Evolutionary conservation across 2,329 filamentous ascomycete species (phyloP).

Genomic region (Apiospora malaysiana): DNA sequence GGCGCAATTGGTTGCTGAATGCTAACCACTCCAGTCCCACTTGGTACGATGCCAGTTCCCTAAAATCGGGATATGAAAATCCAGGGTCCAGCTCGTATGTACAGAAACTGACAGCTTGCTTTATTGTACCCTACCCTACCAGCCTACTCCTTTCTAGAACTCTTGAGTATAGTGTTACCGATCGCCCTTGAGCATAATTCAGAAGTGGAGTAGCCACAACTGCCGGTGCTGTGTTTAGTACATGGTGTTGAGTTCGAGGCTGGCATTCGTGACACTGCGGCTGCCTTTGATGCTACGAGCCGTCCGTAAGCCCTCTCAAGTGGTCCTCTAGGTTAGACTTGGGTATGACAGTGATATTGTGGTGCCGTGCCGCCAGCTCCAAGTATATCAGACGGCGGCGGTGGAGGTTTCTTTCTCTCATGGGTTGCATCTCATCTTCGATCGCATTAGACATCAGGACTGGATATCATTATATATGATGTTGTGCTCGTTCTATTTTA

Average conservation of each 20-base stretch:
- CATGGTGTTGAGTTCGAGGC: neutral
- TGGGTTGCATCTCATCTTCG: neutral
- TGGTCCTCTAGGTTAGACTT: neutral
- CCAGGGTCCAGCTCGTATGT: slow-evolving; percentile 4
- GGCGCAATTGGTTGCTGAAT: neutral
- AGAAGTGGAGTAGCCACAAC: neutral
- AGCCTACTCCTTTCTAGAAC: neutral
- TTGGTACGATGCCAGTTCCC: slow-evolving; percentile 8
- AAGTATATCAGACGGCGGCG: neutral
- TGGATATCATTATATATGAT: neutral
- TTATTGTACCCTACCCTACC: no score
- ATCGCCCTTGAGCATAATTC: neutral
- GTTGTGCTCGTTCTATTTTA: no score
- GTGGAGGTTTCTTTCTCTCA: neutral
- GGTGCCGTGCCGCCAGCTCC: neutral
- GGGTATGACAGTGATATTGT: neutral
- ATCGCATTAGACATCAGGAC: neutral
- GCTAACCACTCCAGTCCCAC: slow-evolving; percentile 3
- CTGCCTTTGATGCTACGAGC: neutral
- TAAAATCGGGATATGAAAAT: slow-evolving; percentile 8
- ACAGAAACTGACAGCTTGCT: neutral
- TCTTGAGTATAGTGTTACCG: neutral
- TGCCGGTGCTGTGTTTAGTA: neutral
- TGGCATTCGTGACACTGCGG: slow-evolving; percentile 1
- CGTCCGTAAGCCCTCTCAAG: neutral